Base-by-base conservation (phyloP, 140 eudicot species). In the Oenanthe javanica region DNA sequence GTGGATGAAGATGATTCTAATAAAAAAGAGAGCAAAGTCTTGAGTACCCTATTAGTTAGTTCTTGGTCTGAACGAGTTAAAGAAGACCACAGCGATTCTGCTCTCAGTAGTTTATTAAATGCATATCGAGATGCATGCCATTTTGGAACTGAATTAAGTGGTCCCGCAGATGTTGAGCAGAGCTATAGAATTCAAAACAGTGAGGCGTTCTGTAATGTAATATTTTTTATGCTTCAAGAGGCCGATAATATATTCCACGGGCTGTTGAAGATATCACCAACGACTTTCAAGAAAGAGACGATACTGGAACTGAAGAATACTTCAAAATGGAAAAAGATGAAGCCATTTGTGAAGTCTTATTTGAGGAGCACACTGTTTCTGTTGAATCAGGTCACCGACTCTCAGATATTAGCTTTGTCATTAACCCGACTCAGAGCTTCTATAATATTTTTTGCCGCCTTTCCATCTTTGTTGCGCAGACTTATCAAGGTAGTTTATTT, bases 61-160 rank as follows among this genome's bases (percentile, higher is more conserved):
- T 72, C 81, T 21, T 93, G 91, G 99, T 85, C 86, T 81, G 83
- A 91, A 83, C 84, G 85, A 77, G 83, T 84, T 74, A 89, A 73
- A 74, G 89, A 91, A 82, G 88, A 89, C 64, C 72, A 85, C 70
- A 88, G 23, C 13, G 87, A 87, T 79, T 21, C 91, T 54, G 93
- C 93, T 42, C 84, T 95, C 79, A 82, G 79, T 40, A 83, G 85
- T 83, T 90, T 95, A 9, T 77, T 95, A 69, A 95, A 95, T 77
- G 99, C 96, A 14, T 93, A 92, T 84, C 97, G 98, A 47, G 87
- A 93, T 67, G 99, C 96, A 55, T 95, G 97, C 83, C 99, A 89
- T 83, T 87, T 86, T 77, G 98, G 97, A 79, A 72, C 87, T 9
- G 96, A 91, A 83, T 89, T 89, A 75, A 77, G 77, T 63, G 88